Evolutionary conservation across 805 yeast species (phyloP), one percentile per base, ranked within the genome.

Genomic region (Blastobotrys terrestris): DNA sequence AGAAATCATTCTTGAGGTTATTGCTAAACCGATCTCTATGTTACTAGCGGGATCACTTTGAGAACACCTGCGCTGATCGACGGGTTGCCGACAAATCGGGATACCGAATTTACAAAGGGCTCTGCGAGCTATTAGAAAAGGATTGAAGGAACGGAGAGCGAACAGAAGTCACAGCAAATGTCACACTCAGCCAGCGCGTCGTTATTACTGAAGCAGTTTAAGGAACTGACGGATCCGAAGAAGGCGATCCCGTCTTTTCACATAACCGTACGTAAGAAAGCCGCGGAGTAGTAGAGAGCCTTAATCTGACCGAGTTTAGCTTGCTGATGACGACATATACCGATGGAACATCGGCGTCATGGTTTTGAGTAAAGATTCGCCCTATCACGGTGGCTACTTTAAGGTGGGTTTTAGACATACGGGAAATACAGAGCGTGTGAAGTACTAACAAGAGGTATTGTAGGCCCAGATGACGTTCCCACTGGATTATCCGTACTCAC

Each of bases 351-450:
- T 92, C 52, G 97, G 96, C 19, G 87, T 92, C 54, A 89, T 91
- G 89, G 95, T 92, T 11, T 78, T 89, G 50, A 86, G 87, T 69
- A 83, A 85, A 61, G 97, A 89, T 57, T 88, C 96, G 14, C 83
- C 85, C 58, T 92, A 88, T 70, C 88, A 91, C 64, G 97, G 97
- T 45, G 97, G 97, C 13, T 92, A 87, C 70, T 86, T 92, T 72
- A 87, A 83, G 65, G 67, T 64, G 48, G 46, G 66, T 48, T 18
- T 4, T 4, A 42, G 18, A 5, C 4, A 3, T n/a, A n/a, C n/a
- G n/a, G n/a, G n/a, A n/a, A n/a, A n/a, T n/a, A n/a, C n/a, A n/a
- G n/a, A n/a, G n/a, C n/a, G n/a, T n/a, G n/a, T n/a, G n/a, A n/a
- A n/a, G n/a, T 39, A n/a, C 41, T 39, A 16, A 39, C 41, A 39